Evolutionary conservation across 2,329 filamentous ascomycete species (phyloP), one percentile per base, ranked within the genome.

Genomic region (Cladophialophora exuberans): DNA sequence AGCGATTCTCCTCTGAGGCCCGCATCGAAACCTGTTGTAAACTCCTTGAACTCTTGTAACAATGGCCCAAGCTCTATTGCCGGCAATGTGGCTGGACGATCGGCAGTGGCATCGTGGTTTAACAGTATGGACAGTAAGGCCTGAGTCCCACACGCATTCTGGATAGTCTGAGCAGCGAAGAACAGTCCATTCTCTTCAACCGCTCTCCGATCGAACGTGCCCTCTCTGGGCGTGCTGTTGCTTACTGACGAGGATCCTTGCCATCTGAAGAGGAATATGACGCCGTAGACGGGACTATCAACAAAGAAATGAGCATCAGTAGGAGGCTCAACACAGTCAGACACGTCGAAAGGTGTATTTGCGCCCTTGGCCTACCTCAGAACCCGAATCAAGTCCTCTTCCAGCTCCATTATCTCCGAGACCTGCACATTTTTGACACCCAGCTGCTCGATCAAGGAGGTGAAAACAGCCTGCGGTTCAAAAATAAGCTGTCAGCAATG

Each of bases 181-280:
- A 96, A 99, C 3, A 63, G 52, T 22, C 50, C 56, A 59, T 70
- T 65, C 61, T 82, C 80, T 60, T 90, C 85, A 15, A 88, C 79
- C 11, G 90, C 90, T 13, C 79, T 80, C 64, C 84, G 78, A 75
- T 97, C 91, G 72, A 90, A 96, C 28, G 76, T 79, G 58, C 94
- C 94, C 71, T 97, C 92, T 62, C 85, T 82, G 0, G 92, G 91
- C 39, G 81, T 81, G 53, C 83, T 79, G 36, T 80, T 73, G 33
- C 83, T 76, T 79, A 87, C 58, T 85, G 91, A 46, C 84, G 89
- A 75, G 54, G 71, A 70, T 45, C 69, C 69, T 44, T 72, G 71
- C 69, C 71, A 99, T 77, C 97, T 97, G 85, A 99, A 99, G 72
- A 99, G 89, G 75, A 99, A 99, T 69, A 99, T 97, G 64, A 99